A percentile compares a stretch with the other conserved stretches of the same genome.
These are phyloP conservation scores for Alternaria ethzedia DNA, from an alignment of 2,329 filamentous ascomycete species.

Conservation along the genomic window DNA sequence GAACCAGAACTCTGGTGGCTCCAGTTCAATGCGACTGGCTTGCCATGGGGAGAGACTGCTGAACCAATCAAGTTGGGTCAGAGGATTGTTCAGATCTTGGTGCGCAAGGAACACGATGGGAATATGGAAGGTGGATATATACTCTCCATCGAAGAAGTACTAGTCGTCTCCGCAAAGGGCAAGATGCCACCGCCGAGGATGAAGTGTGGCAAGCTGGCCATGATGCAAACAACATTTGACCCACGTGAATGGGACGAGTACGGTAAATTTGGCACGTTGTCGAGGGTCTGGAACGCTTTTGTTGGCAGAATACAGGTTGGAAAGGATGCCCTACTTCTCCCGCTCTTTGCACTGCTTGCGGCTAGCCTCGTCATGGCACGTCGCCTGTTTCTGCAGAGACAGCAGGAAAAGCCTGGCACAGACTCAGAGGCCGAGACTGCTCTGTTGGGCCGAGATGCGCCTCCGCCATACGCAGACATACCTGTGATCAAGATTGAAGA, in stretches of 20 bases:
- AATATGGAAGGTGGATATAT: not conserved
- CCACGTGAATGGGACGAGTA: constrained; percentile 40
- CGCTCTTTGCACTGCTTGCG: constrained; percentile 20
- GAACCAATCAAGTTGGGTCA: constrained; percentile 22
- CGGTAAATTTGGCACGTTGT: constrained; percentile 34
- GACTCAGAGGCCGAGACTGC: constrained; percentile 28
- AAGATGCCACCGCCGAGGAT: constrained; percentile 29
- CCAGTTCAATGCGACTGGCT: constrained; percentile 38
- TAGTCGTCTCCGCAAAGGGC: constrained; percentile 27
- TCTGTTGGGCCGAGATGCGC: constrained; percentile 19
- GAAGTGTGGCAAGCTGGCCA: constrained; percentile 37
- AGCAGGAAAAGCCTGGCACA: constrained; percentile 10
- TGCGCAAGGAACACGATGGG: constrained; percentile 14
- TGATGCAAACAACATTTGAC: constrained; percentile 31
- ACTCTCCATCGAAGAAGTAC: constrained; percentile 31
- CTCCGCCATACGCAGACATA: constrained; percentile 28
- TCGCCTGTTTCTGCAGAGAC: constrained; percentile 12
- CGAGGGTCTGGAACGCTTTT: constrained; percentile 21
- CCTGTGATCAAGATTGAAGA: constrained; percentile 29
- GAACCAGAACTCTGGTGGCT: constrained; percentile 21
- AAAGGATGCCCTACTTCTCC: constrained; percentile 18
- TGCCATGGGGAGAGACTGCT: constrained; percentile 5
- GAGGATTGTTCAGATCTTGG: constrained; percentile 34
- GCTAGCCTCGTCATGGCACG: constrained; percentile 19
- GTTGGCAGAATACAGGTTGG: constrained; percentile 18